phyloP scores from a whole-genome alignment of 306 rosid genomes.

The Alnus rubra region DNA sequence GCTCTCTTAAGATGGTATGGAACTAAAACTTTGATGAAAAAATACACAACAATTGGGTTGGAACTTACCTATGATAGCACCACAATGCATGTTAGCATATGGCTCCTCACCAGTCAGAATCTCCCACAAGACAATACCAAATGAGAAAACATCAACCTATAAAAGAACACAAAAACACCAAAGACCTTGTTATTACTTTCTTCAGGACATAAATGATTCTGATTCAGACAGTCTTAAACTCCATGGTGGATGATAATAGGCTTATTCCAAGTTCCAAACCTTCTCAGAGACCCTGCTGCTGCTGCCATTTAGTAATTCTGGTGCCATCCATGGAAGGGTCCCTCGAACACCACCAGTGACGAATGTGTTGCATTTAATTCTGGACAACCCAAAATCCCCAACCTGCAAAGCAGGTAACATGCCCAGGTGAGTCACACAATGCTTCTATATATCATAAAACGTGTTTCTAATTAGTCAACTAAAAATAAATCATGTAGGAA shows the following conservation, averaged over 20 bases:
- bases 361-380: constrained; percentile 84
- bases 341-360: constrained; percentile 96
- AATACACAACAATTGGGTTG: not conserved
- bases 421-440: constrained; percentile 22
- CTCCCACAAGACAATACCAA: constrained; percentile 96
- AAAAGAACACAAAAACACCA: constrained; percentile 15
- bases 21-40: not conserved
- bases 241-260: not conserved
- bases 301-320: constrained; percentile 81
- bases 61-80: constrained; percentile 81
- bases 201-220: not conserved
- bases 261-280: constrained; percentile 46
- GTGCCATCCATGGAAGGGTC: constrained; percentile 99
- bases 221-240: constrained; percentile 4
- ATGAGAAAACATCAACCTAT: constrained; percentile 92
- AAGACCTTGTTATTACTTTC: constrained; percentile 20
- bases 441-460: constrained; percentile 1
- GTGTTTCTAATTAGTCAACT: not conserved
- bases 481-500: constrained; percentile 1
- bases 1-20: not conserved
- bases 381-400: constrained; percentile 89
- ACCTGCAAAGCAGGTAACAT: constrained; percentile 54
- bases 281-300: constrained; percentile 86
- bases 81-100: constrained; percentile 91
- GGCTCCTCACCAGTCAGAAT: constrained; percentile 95